Conservation (phyloP, 1,284 basidiomycete genomes). For the Sporisorium scitamineum region DNA sequence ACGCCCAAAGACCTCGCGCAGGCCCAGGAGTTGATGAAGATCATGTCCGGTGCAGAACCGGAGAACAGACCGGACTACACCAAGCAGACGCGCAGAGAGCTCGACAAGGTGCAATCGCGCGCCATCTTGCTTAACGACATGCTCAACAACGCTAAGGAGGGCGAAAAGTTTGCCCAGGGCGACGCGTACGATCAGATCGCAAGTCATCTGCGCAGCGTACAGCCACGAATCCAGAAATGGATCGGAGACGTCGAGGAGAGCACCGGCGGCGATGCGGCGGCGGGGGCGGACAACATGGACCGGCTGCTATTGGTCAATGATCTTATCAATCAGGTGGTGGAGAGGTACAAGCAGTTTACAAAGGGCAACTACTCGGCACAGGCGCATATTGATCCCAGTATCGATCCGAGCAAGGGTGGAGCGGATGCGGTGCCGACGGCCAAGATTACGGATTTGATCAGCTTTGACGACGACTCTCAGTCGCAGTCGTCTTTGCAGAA, state of each 20-base stretch:
- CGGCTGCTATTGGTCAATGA: constrained; percentile 96
- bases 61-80: constrained; percentile 93
- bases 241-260: constrained; percentile 87
- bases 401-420: constrained; percentile 61
- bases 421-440: constrained; percentile 64
- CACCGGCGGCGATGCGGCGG: constrained; percentile 74
- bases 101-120: constrained; percentile 94
- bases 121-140: constrained; percentile 95
- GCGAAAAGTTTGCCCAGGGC: constrained; percentile 74
- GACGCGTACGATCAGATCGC: constrained; percentile 98
- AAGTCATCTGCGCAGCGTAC: constrained; percentile 81
- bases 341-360: constrained; percentile 90
- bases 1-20: constrained; percentile 94
- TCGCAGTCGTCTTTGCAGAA: background rate
- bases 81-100: constrained; percentile 85
- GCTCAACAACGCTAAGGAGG: constrained; percentile 89
- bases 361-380: constrained; percentile 82
- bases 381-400: constrained; percentile 73
- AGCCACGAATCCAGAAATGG: constrained; percentile 98
- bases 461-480: constrained; percentile 62
- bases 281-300: constrained; percentile 78
- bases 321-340: constrained; percentile 91
- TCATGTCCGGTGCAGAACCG: constrained; percentile 92
- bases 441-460: constrained; percentile 65
- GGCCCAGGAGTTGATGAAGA: constrained; percentile 98